Evolutionary conservation across 2,329 filamentous ascomycete genomes (phyloP).

Genomic region (Colletotrichum cordylinicola): DNA sequence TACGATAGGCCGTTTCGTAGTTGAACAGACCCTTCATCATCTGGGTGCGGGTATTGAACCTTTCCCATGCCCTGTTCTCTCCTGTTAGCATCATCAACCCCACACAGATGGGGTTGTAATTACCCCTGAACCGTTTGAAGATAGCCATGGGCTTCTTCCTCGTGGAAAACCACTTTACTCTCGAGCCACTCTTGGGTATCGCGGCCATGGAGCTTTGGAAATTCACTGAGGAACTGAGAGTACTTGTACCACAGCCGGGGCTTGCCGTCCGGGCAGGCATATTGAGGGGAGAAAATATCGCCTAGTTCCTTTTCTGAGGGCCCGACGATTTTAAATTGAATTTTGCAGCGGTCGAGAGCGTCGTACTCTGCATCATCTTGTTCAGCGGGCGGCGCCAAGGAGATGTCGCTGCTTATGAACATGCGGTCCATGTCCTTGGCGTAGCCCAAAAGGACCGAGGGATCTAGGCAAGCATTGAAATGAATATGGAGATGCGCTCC

Average conservation of each 20-base stretch:
- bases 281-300: conserved; percentile 55
- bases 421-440: conserved; percentile 66
- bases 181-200: conserved; percentile 59
- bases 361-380: not conserved
- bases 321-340: conserved; percentile 59
- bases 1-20: conserved; percentile 66
- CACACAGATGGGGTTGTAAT: conserved; percentile 21
- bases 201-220: conserved; percentile 29
- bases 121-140: conserved; percentile 60
- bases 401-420: conserved; percentile 69
- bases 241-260: conserved; percentile 47
- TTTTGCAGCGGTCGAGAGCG: conserved; percentile 51
- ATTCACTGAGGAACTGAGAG: conserved; percentile 43
- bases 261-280: conserved; percentile 38
- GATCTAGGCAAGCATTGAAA: conserved; percentile 76
- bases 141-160: conserved; percentile 62
- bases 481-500: conserved; percentile 77
- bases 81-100: conserved; percentile 3
- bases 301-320: conserved; percentile 34
- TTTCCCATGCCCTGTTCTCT: conserved; percentile 55
- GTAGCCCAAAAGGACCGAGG: conserved; percentile 61
- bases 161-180: conserved; percentile 66
- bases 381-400: conserved; percentile 36
- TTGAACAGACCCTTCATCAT: conserved; percentile 78
- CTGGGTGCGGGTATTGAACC: conserved; percentile 72